Percentiles rank a stretch among this genome's conserved stretches.
Evolutionary conservation across 78 protist genomes (phyloP).

Genomic region (Dictyostelium citrinum): DNA sequence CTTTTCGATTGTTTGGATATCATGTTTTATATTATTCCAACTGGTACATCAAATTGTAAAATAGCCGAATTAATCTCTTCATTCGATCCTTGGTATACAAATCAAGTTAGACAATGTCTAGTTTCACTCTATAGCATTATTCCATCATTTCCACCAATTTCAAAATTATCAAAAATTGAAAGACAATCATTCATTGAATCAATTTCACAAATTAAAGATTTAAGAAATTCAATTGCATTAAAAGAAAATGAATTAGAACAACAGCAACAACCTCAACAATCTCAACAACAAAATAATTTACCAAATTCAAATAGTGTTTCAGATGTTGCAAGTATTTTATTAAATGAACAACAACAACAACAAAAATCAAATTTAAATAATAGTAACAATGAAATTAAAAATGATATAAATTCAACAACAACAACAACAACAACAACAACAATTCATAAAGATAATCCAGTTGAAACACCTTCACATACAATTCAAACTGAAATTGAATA

Average conservation of each 20-base stretch:
- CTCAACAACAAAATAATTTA: not conserved
- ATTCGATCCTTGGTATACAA: constrained; percentile 60
- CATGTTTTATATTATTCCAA: constrained; percentile 37
- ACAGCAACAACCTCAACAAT: not conserved
- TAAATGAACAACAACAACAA: not conserved
- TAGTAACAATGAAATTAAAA: not conserved
- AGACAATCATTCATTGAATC: constrained; percentile 71
- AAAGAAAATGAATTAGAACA: not conserved
- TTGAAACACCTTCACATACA: constrained; percentile 48
- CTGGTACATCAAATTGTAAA: constrained; percentile 7
- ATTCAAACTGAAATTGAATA: constrained; percentile 52
- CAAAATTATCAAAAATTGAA: not conserved
- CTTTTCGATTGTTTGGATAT: constrained; percentile 28
- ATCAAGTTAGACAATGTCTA: constrained; percentile 17
- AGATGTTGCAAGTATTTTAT: not conserved
- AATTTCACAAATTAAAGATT: constrained; percentile 27
- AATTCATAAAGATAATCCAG: not conserved
- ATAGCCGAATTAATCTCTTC: constrained; percentile 36
- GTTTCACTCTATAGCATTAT: constrained; percentile 56
- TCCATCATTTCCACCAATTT: constrained; percentile 58
- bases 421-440: too few species aligned
- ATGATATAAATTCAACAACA: not conserved
- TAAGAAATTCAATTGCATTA: not conserved
- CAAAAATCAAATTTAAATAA: not conserved
- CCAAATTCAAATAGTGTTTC: not conserved